These are phyloP conservation scores for Leccinum pallidistipes DNA, from an alignment of 1,284 basidiomycete genomes.

Conservation along the genomic window DNA sequence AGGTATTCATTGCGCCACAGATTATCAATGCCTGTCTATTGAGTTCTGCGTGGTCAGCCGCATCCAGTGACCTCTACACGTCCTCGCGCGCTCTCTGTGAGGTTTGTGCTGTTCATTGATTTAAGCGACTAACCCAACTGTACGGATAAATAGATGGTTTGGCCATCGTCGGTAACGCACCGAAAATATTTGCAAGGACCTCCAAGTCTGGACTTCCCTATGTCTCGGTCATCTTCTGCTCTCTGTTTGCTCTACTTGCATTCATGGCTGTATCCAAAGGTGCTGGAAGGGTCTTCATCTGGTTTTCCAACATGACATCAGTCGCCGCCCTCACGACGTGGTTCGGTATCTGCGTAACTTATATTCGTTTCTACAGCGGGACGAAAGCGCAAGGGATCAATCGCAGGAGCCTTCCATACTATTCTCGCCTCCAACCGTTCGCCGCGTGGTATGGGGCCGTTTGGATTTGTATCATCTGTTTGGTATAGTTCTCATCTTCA, in stretches of 20 bases:
- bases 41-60: conserved; percentile 86
- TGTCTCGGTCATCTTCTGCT: conserved; percentile 65
- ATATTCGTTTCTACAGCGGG: conserved; percentile 78
- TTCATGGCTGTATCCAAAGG: conserved; percentile 68
- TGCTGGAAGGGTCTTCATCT: conserved; percentile 71
- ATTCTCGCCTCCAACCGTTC: conserved; percentile 61
- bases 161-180: conserved; percentile 76
- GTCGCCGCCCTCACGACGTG: conserved; percentile 71
- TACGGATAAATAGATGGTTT: conserved; percentile 61
- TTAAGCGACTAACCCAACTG: neutral
- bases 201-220: conserved; percentile 76
- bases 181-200: conserved; percentile 68
- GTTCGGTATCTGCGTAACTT: conserved; percentile 81
- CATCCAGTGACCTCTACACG: conserved; percentile 80
- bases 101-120: conserved; percentile 25
- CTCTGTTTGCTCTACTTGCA: conserved; percentile 68
- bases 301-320: conserved; percentile 76
- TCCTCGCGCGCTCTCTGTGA: conserved; percentile 78
- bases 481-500: too few relatives aligned
- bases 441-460: conserved; percentile 67
- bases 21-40: conserved; percentile 87
- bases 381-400: conserved; percentile 76
- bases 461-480: conserved; percentile 39
- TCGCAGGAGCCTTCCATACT: conserved; percentile 66
- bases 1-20: conserved; percentile 40